Evolutionary conservation across 2,329 filamentous ascomycete genomes (phyloP).

Genomic region (Bipolaris oryzae): DNA sequence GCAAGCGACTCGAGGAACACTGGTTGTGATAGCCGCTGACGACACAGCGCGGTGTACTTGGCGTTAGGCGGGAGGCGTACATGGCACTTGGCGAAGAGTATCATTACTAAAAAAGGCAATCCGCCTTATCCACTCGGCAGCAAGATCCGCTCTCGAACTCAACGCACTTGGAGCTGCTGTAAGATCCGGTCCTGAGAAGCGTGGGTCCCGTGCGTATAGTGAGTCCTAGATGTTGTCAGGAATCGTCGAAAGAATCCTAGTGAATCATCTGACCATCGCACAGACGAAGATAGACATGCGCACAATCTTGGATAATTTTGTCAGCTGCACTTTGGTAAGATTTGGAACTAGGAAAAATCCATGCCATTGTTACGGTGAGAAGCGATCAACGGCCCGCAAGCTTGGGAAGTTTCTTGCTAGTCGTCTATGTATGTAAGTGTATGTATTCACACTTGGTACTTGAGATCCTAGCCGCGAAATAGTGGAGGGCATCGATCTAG

Average conservation of each 20-base stretch:
- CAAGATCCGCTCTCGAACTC: constrained; percentile 8
- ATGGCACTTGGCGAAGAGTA: constrained; percentile 15
- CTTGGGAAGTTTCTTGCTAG: no score
- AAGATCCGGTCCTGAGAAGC: neutral
- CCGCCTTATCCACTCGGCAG: constrained; percentile 14
- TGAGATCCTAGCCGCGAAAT: neutral
- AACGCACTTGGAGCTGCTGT: neutral
- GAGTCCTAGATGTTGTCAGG: neutral
- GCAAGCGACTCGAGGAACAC: neutral
- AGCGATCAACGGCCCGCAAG: no score
- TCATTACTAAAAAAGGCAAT: constrained; percentile 13
- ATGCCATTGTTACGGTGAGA: no score
- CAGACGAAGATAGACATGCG: neutral
- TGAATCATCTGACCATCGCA: neutral
- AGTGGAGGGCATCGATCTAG: neutral
- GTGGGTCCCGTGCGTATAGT: neutral
- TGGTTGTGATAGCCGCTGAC: constrained; percentile 11
- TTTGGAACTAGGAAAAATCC: no score
- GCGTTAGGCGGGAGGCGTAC: constrained; percentile 13
- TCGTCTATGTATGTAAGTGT: no score
- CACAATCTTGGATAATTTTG: neutral
- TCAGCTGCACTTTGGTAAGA: neutral
- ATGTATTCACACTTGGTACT: neutral
- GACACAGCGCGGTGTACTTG: constrained; percentile 12
- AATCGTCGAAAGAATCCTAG: neutral